phyloP scores from a whole-genome alignment of 2,329 filamentous ascomycete species.

The Pseudocercospora eumusae region DNA sequence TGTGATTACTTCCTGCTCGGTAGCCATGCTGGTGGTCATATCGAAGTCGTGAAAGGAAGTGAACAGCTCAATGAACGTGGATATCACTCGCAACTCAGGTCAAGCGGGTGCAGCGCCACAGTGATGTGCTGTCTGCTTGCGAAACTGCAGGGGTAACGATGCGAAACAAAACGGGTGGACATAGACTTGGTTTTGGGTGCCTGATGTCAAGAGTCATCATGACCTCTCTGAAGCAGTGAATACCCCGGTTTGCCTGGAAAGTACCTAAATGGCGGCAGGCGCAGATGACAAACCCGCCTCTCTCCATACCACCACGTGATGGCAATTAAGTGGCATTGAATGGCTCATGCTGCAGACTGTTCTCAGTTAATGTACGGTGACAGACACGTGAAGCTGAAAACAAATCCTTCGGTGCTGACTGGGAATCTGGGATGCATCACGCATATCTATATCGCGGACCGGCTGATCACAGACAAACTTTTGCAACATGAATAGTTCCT shows the following conservation, averaged over 20 bases:
- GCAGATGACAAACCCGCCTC: conserved; percentile 7
- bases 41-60: neutral
- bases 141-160: conserved; percentile 3
- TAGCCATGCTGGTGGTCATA: conserved; percentile 14
- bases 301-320: conserved; percentile 1
- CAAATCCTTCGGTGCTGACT: neutral
- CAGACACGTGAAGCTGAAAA: conserved; percentile 14
- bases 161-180: neutral
- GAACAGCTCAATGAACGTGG: neutral
- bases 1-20: neutral
- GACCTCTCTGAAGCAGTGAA: neutral
- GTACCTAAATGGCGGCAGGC: conserved; percentile 3
- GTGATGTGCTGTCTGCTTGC: conserved; percentile 5
- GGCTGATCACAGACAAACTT: neutral
- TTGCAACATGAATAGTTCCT: neutral
- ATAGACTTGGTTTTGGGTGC: conserved; percentile 5
- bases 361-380: conserved; percentile 7
- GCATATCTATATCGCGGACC: neutral
- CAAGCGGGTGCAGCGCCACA: neutral
- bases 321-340: neutral
- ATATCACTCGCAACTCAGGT: neutral
- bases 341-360: neutral
- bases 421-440: conserved; percentile 1
- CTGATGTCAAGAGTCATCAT: conserved; percentile 11
- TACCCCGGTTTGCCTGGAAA: neutral